These are phyloP conservation scores for Endotrypanum monterogeii DNA, from an alignment of 208 protist genomes.

Conservation along the genomic window DNA sequence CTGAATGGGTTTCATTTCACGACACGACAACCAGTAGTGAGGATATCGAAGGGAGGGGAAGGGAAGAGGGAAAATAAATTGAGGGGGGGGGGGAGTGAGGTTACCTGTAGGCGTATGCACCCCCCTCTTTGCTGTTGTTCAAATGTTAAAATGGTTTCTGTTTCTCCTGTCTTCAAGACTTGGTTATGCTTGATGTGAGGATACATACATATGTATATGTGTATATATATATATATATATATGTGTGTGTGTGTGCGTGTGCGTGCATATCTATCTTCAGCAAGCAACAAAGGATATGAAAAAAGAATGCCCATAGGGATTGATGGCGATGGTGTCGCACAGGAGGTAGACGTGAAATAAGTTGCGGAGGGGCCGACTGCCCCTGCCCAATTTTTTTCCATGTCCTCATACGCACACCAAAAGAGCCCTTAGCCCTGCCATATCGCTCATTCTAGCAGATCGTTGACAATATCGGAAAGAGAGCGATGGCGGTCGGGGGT, in stretches of 20 bases:
- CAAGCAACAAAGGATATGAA: neutral
- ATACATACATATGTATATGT: too few species aligned
- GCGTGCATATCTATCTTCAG: neutral
- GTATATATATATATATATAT: too few species aligned
- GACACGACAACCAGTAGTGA: too few species aligned
- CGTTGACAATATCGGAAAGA: constrained; percentile 17
- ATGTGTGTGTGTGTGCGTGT: neutral
- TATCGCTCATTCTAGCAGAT: neutral
- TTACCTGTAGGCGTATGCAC: too few species aligned
- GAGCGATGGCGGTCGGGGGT: neutral
- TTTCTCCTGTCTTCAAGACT: too few species aligned
- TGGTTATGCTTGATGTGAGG: too few species aligned
- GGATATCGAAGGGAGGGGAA: too few species aligned
- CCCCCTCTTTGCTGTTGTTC: too few species aligned
- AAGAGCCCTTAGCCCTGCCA: too few species aligned
- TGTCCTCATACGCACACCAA: neutral
- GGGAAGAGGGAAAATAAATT: neutral
- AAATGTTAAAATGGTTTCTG: too few species aligned
- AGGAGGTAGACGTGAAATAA: neutral
- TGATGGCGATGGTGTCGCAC: neutral
- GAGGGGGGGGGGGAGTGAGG: neutral
- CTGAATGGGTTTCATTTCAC: too few species aligned
- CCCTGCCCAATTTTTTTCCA: neutral
- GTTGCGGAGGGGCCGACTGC: neutral
- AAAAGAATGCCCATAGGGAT: neutral